A percentile compares a stretch with the other conserved stretches of the same genome.
Evolutionary conservation across 129 eudicot species (phyloP).

Genomic region (carrot (Daucus carota)): DNA sequence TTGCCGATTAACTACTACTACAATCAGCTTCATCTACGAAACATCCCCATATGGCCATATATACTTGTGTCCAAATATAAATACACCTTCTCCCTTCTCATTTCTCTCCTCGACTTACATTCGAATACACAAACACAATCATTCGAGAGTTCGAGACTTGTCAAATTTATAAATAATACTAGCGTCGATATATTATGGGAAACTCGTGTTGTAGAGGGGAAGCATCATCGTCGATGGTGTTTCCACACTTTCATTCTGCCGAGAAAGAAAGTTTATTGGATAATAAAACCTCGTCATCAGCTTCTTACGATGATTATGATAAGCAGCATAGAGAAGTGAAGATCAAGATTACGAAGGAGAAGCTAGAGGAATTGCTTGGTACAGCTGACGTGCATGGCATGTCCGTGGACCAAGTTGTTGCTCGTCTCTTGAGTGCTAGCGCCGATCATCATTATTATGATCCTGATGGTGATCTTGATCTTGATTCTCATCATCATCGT

Average conservation of each 20-base stretch:
- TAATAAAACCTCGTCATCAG: neutral
- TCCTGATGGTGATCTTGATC: neutral
- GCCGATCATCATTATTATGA: neutral
- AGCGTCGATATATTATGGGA: constrained; percentile 7
- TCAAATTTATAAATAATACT: too few relatives aligned
- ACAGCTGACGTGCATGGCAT: neutral
- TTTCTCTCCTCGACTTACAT: neutral
- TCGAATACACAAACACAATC: neutral
- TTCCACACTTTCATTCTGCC: neutral
- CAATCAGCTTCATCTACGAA: neutral
- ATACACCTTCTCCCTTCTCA: neutral
- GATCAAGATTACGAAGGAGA: constrained; percentile 9
- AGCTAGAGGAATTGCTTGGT: constrained; percentile 5
- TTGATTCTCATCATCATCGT: neutral
- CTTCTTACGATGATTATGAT: neutral
- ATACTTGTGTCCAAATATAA: neutral
- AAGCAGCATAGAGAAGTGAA: neutral
- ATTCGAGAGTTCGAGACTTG: too few relatives aligned
- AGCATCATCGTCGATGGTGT: constrained; percentile 1
- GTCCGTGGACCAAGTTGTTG: constrained; percentile 5
- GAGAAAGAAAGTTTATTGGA: neutral
- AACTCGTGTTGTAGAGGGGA: constrained; percentile 11
- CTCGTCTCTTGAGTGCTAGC: neutral
- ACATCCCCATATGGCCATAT: too few relatives aligned
- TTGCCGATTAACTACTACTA: neutral